Percentiles rank a stretch among this genome's conserved stretches.
Conservation (phyloP, 1,284 basidiomycete species). For the Porphyrellus sp. region DNA sequence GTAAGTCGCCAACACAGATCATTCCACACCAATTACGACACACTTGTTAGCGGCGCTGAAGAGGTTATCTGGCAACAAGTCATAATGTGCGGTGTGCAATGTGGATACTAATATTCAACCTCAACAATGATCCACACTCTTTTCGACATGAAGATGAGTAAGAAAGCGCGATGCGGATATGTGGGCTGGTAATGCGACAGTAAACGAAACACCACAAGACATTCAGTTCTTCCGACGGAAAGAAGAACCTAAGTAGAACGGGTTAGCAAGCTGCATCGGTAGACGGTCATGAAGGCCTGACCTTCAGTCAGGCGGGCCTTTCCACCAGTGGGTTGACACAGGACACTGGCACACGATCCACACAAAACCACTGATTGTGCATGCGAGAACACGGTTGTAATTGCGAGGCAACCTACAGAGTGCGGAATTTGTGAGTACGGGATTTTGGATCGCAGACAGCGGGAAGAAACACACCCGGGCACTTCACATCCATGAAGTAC, state of each 20-base stretch:
- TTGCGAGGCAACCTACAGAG: conserved; percentile 81
- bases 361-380: conserved; percentile 93
- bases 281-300: conserved; percentile 43
- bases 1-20: background rate
- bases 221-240: conserved; percentile 84
- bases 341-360: conserved; percentile 89
- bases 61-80: conserved; percentile 12
- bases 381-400: conserved; percentile 94
- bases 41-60: background rate
- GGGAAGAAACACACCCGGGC: conserved; percentile 71
- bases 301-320: conserved; percentile 98
- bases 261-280: conserved; percentile 4
- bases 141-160: conserved; percentile 7
- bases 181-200: conserved; percentile 6
- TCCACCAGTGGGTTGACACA: conserved; percentile 99
- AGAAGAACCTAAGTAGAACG: conserved; percentile 60
- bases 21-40: background rate
- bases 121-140: conserved; percentile 15
- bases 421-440: conserved; percentile 7
- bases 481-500: conserved; percentile 99
- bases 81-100: conserved; percentile 5
- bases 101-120: conserved; percentile 13
- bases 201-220: conserved; percentile 5
- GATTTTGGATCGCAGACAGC: background rate
- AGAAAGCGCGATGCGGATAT: background rate